Conservation (phyloP, 805 yeast species). For the Candida namnaoensis region DNA sequence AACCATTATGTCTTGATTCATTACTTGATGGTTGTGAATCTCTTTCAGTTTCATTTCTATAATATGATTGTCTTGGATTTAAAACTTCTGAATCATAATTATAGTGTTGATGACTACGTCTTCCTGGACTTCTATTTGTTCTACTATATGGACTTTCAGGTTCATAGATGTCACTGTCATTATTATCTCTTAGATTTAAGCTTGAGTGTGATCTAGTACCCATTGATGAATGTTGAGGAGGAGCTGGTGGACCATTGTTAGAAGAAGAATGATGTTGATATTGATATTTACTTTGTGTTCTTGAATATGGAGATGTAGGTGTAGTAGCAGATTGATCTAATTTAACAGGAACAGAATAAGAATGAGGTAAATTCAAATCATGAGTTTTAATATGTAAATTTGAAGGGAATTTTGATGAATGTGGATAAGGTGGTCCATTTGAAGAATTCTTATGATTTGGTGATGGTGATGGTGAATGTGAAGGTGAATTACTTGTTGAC, state of each 20-base stretch:
- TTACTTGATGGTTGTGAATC: too few species aligned
- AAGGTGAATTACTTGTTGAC: background rate
- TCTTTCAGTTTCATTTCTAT: too few species aligned
- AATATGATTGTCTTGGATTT: conserved; percentile 1
- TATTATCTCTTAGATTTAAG: conserved; percentile 6
- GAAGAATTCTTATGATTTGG: background rate
- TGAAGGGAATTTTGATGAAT: background rate
- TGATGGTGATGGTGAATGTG: background rate
- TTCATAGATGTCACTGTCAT: background rate
- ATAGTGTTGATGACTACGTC: too few species aligned
- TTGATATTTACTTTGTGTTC: background rate
- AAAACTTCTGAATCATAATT: background rate
- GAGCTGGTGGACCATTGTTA: conserved; percentile 10
- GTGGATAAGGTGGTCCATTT: too few species aligned
- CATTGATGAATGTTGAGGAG: conserved; percentile 12
- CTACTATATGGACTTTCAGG: conserved; percentile 8
- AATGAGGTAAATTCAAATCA: conserved; percentile 10
- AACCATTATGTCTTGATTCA: too few species aligned
- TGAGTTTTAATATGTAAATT: background rate
- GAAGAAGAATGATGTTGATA: background rate
- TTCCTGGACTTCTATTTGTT: background rate
- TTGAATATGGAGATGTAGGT: background rate
- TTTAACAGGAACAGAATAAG: conserved; percentile 14
- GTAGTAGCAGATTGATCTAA: conserved; percentile 1
- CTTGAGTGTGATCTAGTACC: conserved; percentile 16